phyloP scores from a whole-genome alignment of 441 rosid species.

The Bocquillonia castaneifolia region DNA sequence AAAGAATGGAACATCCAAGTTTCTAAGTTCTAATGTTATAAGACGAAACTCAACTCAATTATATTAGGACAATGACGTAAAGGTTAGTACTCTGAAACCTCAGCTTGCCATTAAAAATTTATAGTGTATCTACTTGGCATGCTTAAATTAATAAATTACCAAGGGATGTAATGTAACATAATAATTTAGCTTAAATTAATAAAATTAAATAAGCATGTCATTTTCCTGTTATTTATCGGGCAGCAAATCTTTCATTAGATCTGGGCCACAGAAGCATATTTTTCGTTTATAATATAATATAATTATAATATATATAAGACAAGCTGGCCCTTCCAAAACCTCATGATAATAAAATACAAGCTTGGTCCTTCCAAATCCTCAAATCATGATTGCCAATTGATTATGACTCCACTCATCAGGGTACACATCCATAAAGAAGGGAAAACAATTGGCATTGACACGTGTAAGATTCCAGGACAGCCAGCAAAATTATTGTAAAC shows the following conservation, averaged over 20 bases:
- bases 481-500: neutral
- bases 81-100: too few species aligned
- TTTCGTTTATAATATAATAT: too few species aligned
- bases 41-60: too few species aligned
- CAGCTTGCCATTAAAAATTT: neutral
- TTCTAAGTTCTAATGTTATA: too few species aligned
- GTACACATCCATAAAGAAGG: neutral
- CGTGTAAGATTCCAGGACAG: neutral
- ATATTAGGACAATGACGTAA: too few species aligned
- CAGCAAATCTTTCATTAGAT: conserved; percentile 17
- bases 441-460: conserved; percentile 4
- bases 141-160: neutral
- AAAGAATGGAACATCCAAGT: too few species aligned
- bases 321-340: too few species aligned
- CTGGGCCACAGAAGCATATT: neutral
- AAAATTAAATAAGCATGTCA: conserved; percentile 4
- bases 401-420: conserved; percentile 25
- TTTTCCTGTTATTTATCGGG: conserved; percentile 8
- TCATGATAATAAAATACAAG: too few species aligned
- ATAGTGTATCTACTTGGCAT: neutral
- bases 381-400: conserved; percentile 22
- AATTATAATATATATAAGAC: too few species aligned
- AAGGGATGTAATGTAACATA: too few species aligned
- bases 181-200: neutral
- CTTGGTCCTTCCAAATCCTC: neutral